Evolutionary conservation across 768 basidiomycete species (phyloP).

Genomic region (Mycena rebaudengoi): DNA sequence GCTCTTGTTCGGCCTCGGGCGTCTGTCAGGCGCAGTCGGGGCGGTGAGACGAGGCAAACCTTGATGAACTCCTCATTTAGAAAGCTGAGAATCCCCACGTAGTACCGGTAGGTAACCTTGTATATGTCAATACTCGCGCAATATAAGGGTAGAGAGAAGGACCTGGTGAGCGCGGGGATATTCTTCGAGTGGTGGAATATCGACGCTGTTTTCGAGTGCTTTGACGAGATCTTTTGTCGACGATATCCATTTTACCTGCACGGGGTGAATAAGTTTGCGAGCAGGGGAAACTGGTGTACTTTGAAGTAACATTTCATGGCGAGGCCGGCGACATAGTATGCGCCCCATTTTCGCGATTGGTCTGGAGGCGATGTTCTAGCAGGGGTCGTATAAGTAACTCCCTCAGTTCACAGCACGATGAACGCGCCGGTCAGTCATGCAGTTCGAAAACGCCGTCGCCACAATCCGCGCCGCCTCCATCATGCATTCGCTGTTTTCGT

Average conservation of each 20-base stretch:
- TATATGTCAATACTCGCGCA: conserved; percentile 26
- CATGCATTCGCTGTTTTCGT: conserved; percentile 71
- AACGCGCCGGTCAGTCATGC: conserved; percentile 72
- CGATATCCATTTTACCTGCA: conserved; percentile 88
- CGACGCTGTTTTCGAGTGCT: conserved; percentile 85
- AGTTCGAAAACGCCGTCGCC: conserved; percentile 88
- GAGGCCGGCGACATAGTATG: conserved; percentile 91
- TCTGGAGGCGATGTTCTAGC: conserved; percentile 71
- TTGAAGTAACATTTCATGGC: conserved; percentile 94
- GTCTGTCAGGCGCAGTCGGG: too few relatives aligned
- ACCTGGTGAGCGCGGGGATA: conserved; percentile 93
- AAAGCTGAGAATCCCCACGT: conserved; percentile 94
- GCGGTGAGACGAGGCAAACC: background rate
- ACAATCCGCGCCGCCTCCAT: conserved; percentile 89
- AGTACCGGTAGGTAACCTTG: conserved; percentile 91
- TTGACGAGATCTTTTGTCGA: conserved; percentile 92
- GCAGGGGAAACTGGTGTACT: conserved; percentile 38
- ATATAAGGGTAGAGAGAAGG: conserved; percentile 26
- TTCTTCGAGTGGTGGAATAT: conserved; percentile 77
- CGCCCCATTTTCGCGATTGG: conserved; percentile 87
- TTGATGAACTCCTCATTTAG: conserved; percentile 91
- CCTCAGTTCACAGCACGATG: conserved; percentile 5
- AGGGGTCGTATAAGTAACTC: too few relatives aligned
- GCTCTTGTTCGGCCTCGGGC: conserved; percentile 82
- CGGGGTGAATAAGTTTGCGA: background rate